A percentile compares a stretch with the other conserved stretches of the same genome.
phyloP scores from a whole-genome alignment of 148 eudicot genomes.

The Polygonum aviculare region DNA sequence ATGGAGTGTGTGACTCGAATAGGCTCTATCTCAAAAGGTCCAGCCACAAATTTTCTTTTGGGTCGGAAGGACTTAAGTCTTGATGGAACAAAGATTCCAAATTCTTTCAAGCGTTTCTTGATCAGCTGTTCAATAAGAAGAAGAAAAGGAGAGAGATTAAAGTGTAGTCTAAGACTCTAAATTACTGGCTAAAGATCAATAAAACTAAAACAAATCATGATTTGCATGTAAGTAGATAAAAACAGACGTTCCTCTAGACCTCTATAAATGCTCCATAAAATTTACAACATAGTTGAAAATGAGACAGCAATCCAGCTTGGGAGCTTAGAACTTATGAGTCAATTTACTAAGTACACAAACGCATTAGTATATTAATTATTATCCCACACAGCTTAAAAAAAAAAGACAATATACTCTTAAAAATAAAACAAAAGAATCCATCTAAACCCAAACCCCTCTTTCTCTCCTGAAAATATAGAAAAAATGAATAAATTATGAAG shows the following conservation, averaged over 20 bases:
- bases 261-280: neutral
- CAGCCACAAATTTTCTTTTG: constrained; percentile 67
- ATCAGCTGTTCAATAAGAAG: constrained; percentile 54
- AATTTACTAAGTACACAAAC: neutral
- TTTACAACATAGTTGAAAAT: neutral
- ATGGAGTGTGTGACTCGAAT: constrained; percentile 94
- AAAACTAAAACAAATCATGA: neutral
- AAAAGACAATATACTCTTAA: neutral
- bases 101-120: constrained; percentile 89
- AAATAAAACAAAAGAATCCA: neutral
- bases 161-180: neutral
- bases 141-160: constrained; percentile 3
- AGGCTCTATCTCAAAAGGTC: constrained; percentile 97
- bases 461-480: neutral
- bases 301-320: neutral
- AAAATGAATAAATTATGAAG: neutral
- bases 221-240: neutral
- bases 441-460: neutral
- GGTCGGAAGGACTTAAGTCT: constrained; percentile 75
- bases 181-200: neutral
- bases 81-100: constrained; percentile 84
- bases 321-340: neutral
- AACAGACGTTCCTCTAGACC: neutral
- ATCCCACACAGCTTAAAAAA: neutral
- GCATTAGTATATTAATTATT: neutral